These are phyloP conservation scores for Sphagnum contortum DNA, from an alignment of 225 moss, liverwort and hornwort genomes.

Conservation along the genomic window DNA sequence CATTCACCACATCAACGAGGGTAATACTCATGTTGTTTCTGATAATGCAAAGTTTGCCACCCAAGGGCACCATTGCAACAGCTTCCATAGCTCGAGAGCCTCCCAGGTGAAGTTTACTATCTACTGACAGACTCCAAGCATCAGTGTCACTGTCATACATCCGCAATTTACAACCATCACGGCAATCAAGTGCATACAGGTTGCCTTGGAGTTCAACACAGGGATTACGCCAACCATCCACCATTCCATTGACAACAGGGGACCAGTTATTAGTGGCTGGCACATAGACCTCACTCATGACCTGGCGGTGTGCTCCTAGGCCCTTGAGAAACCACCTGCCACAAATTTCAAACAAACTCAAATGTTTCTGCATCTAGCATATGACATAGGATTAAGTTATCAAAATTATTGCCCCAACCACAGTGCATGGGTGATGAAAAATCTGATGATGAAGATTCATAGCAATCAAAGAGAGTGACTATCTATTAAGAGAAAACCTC, in stretches of 20 bases:
- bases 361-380: no score
- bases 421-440: no score
- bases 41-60: constrained; percentile 95
- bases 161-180: constrained; percentile 90
- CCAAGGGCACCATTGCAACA: constrained; percentile 84
- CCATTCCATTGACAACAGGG: constrained; percentile 90
- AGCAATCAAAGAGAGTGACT: no score
- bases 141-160: constrained; percentile 75
- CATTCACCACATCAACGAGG: constrained; percentile 88
- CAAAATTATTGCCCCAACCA: no score
- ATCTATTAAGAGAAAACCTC: no score
- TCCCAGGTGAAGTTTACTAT: constrained; percentile 89
- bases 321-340: constrained; percentile 94
- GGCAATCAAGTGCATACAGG: constrained; percentile 88
- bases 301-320: constrained; percentile 73
- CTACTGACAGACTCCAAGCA: constrained; percentile 86
- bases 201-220: constrained; percentile 85
- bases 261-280: constrained; percentile 96
- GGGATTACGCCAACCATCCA: constrained; percentile 88
- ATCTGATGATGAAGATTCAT: no score
- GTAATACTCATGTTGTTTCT: constrained; percentile 99
- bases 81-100: constrained; percentile 96
- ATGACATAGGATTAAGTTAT: no score
- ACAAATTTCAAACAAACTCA: neutral
- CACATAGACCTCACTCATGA: constrained; percentile 95